A percentile compares a stretch with the other conserved stretches of the same genome.
Conservation (phyloP, 257 asterid species). For the Oldenlandia corymbosa region DNA sequence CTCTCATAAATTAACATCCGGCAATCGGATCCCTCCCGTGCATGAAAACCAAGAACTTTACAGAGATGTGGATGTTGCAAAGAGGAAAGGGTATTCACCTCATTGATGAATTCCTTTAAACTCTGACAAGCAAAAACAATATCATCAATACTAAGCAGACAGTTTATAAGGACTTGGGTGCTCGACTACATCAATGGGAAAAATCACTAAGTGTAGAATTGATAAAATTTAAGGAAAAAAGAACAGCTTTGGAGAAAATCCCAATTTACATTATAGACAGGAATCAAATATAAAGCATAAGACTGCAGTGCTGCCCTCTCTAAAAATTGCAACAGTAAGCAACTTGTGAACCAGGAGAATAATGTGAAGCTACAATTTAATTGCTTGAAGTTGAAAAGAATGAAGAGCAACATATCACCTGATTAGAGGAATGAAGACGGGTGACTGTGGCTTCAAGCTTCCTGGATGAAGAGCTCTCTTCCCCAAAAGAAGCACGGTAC, state of each 20-base stretch:
- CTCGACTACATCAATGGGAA: too few species aligned
- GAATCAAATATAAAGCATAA: neutral
- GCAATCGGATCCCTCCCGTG: conserved; percentile 71
- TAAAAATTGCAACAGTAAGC: neutral
- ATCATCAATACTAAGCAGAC: neutral
- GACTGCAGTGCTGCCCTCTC: neutral
- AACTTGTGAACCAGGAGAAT: neutral
- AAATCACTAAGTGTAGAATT: neutral
- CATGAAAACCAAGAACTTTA: conserved; percentile 84
- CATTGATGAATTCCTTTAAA: conserved; percentile 72
- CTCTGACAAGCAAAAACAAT: conserved; percentile 43
- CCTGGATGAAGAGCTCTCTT: conserved; percentile 45
- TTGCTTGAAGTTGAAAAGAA: conserved; percentile 1
- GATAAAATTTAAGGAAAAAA: neutral
- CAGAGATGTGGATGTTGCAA: conserved; percentile 72
- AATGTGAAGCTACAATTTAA: neutral
- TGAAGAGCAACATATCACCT: conserved; percentile 39
- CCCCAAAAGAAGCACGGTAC: conserved; percentile 76
- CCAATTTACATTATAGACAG: neutral
- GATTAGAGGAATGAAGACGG: conserved; percentile 70
- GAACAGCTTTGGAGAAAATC: neutral
- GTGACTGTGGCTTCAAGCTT: conserved; percentile 81
- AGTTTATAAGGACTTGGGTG: too few species aligned
- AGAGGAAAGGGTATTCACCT: conserved; percentile 70
- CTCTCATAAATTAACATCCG: conserved; percentile 89